Conservation (phyloP, 2,329 filamentous ascomycete species). For the Didymella lethalis region DNA sequence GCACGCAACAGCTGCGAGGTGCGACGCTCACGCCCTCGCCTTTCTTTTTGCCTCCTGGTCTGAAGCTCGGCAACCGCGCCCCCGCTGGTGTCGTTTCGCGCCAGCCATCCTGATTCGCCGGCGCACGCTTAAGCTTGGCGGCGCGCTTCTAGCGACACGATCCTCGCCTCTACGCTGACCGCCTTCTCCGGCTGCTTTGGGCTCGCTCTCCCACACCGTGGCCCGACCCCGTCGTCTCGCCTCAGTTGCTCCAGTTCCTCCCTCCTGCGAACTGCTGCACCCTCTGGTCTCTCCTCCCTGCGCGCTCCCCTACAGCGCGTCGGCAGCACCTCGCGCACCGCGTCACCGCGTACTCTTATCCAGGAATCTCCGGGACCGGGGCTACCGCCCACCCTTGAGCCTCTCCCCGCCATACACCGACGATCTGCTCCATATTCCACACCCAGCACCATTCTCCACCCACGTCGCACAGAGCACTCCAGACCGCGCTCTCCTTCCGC, state of each 20-base stretch:
- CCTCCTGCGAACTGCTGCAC: constrained; percentile 27
- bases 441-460: constrained; percentile 24
- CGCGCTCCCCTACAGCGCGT: constrained; percentile 16
- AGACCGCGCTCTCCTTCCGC: constrained; percentile 22
- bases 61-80: constrained; percentile 30
- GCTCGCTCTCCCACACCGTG: constrained; percentile 23
- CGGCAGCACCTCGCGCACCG: constrained; percentile 14
- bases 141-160: constrained; percentile 22
- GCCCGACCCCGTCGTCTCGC: constrained; percentile 28
- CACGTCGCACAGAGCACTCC: constrained; percentile 28
- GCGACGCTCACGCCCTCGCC: constrained; percentile 17
- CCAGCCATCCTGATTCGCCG: constrained; percentile 38
- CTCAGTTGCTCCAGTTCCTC: constrained; percentile 24
- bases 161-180: constrained; percentile 36
- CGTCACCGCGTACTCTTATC: constrained; percentile 6
- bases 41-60: constrained; percentile 31
- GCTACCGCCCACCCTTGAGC: constrained; percentile 32
- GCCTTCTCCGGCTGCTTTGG: constrained; percentile 35
- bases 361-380: constrained; percentile 22
- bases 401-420: constrained; percentile 42
- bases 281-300: constrained; percentile 6
- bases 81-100: constrained; percentile 25
- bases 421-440: constrained; percentile 35
- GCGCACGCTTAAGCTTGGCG: constrained; percentile 35
- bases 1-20: constrained; percentile 24